Evolutionary conservation across 306 rosid species (phyloP).

Genomic region (Sphenostylis stenocarpa): DNA sequence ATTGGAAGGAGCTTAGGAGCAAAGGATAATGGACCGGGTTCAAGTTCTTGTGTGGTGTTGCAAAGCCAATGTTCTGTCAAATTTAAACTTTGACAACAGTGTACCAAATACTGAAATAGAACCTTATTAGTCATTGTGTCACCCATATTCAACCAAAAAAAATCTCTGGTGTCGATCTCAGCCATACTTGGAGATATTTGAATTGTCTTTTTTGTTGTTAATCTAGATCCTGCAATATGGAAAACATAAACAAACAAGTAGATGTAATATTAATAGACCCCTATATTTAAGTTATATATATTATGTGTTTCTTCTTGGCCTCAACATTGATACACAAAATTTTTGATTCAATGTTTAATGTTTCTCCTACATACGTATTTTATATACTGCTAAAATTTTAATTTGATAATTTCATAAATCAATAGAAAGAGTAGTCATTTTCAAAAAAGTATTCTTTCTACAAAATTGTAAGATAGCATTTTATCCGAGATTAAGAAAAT

Average conservation of each 20-base stretch:
- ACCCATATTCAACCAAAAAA: conserved; percentile 17
- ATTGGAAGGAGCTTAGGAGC: conserved; percentile 33
- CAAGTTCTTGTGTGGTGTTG: conserved; percentile 37
- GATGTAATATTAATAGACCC: too few relatives aligned
- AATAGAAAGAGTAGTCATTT: too few relatives aligned
- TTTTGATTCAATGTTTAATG: too few relatives aligned
- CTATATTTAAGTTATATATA: too few relatives aligned
- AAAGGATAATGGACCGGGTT: conserved; percentile 12
- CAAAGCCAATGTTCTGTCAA: conserved; percentile 38
- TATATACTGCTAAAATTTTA: too few relatives aligned
- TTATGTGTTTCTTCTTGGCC: too few relatives aligned
- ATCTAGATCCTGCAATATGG: conserved; percentile 2
- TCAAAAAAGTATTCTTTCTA: too few relatives aligned
- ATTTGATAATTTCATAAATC: too few relatives aligned
- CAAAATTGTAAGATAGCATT: too few relatives aligned
- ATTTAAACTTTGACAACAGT: neutral
- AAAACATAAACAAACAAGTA: neutral
- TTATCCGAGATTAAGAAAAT: too few relatives aligned
- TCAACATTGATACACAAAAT: too few relatives aligned
- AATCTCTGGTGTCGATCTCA: conserved; percentile 1
- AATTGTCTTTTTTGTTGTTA: neutral
- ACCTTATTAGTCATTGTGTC: neutral
- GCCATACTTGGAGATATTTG: conserved; percentile 22
- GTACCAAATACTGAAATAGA: neutral
- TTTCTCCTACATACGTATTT: too few relatives aligned